These are phyloP conservation scores for Ophiocordyceps camponoti-leonardi DNA, from an alignment of 2,329 filamentous ascomycete genomes.

Conservation along the genomic window DNA sequence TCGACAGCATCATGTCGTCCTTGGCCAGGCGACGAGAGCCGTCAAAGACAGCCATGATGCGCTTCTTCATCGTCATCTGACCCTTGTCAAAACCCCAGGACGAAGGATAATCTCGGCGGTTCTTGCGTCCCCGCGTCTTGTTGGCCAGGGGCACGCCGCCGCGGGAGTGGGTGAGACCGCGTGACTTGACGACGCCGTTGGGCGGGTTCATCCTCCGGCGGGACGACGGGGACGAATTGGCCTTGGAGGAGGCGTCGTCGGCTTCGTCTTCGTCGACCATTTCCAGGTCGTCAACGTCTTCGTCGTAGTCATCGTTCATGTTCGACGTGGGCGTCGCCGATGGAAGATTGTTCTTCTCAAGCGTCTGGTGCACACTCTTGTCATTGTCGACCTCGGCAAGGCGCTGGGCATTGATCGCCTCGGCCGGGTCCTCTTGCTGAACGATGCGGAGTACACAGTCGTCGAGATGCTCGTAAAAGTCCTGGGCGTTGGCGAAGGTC, in stretches of 20 bases:
- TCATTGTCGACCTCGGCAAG: slow-evolving; percentile 50
- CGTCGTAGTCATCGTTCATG: slow-evolving; percentile 34
- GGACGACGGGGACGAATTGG: slow-evolving; percentile 19
- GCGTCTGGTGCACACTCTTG: slow-evolving; percentile 40
- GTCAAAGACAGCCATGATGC: slow-evolving; percentile 84
- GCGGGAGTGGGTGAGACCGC: slow-evolving; percentile 62
- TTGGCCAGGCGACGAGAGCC: slow-evolving; percentile 79
- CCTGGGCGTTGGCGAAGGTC: slow-evolving; percentile 83
- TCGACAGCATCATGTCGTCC: slow-evolving; percentile 97
- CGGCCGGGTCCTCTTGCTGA: slow-evolving; percentile 52
- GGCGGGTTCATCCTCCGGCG: slow-evolving; percentile 38
- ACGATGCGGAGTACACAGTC: slow-evolving; percentile 57
- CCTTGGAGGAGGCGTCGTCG: slow-evolving; percentile 27
- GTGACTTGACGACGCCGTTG: slow-evolving; percentile 46
- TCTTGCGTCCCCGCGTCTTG: slow-evolving; percentile 60
- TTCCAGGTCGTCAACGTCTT: slow-evolving; percentile 37
- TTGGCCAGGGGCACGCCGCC: slow-evolving; percentile 45
- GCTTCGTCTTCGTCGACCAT: slow-evolving; percentile 36
- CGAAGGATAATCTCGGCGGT: slow-evolving; percentile 80
- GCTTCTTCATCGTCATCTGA: slow-evolving; percentile 98
- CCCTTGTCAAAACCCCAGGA: slow-evolving; percentile 86
- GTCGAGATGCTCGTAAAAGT: slow-evolving; percentile 95
- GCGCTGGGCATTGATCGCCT: slow-evolving; percentile 50
- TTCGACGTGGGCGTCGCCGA: slow-evolving; percentile 20
- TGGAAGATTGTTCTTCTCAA: slow-evolving; percentile 45